Evolutionary conservation across 345 rosid species (phyloP), one percentile per base, ranked within the genome.

Genomic region (Psidium guajava): DNA sequence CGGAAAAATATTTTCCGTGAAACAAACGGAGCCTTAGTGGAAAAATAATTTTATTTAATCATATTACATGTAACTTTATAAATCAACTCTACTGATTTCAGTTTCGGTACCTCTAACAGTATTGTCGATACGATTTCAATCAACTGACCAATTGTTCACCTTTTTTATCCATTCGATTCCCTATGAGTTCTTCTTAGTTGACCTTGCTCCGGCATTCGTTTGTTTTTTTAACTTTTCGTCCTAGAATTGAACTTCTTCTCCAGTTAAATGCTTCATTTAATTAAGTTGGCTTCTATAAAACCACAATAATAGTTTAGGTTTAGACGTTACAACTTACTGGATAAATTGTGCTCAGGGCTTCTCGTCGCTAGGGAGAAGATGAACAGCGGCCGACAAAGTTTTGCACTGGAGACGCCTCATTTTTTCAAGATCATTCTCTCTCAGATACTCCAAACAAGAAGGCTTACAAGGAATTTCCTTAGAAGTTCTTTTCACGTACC

Each of bases 111-210:
- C 47, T 44, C 47, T 44, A 44, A 44, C 25, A 55, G 21, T 55
- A 55, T 55, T 55, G n/a, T 55, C 0, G 58, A 55, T 22, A 22
- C n/a, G 22, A 24, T 24, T 57, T 57, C 0, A 6, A 57, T 25
- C 27, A 4, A 4, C 0, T 5, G 3, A 57, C 3, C 11, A 2
- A 2, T 57, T 10, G 2, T 10, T 14, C 1, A 2, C 25, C 14
- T 22, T 1, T 1, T 22, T 55, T 12, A 21, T 4, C 28, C 15
- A 24, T 10, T 25, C n/a, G 2, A 57, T 57, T 57, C 6, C 61
- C 0, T 1, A 22, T 55, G 11, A 10, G 28, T 25, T 25, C 28
- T 25, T 57, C 27, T 57, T 24, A 24, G 0, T 44, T 24, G 15
- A 24, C 14, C 61, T 57, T 57, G 14, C 28, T 57, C 14, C 28